Evolutionary conservation across 2,329 filamentous ascomycete genomes (phyloP).

Genomic region (Chrysoporthe austroafricana): DNA sequence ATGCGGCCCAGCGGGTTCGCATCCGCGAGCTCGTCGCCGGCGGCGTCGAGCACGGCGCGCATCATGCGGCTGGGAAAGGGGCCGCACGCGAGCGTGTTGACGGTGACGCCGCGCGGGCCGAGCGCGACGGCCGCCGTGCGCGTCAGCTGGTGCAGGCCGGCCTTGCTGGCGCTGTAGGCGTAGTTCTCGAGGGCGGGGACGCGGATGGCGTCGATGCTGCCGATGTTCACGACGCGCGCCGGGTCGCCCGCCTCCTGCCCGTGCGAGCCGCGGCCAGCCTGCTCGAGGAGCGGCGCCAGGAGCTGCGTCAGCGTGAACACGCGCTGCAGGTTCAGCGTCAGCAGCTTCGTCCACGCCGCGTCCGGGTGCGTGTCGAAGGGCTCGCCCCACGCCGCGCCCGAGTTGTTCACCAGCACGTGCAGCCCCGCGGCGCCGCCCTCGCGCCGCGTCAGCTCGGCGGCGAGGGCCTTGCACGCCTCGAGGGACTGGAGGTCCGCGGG

Average conservation of each 20-base stretch:
- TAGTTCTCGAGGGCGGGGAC: conserved; percentile 63
- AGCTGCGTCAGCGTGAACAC: conserved; percentile 70
- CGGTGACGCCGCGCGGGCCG: conserved; percentile 63
- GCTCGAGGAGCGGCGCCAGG: conserved; percentile 61
- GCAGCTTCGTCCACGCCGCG: conserved; percentile 59
- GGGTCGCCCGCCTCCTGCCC: conserved; percentile 45
- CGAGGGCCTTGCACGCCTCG: conserved; percentile 57
- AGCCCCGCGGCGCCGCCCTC: conserved; percentile 49
- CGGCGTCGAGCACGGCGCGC: conserved; percentile 60
- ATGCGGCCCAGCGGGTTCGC: conserved; percentile 69
- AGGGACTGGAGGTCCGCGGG: conserved; percentile 68
- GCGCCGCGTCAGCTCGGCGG: conserved; percentile 51
- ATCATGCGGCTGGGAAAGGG: conserved; percentile 74
- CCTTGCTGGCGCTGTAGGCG: conserved; percentile 65
- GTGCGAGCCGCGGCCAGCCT: conserved; percentile 36
- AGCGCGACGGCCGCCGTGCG: conserved; percentile 63
- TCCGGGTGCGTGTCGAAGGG: conserved; percentile 63
- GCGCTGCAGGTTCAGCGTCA: conserved; percentile 69
- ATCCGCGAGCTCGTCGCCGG: conserved; percentile 56
- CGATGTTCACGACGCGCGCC: conserved; percentile 66
- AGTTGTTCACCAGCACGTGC: conserved; percentile 69
- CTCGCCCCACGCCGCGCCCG: conserved; percentile 67
- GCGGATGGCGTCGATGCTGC: conserved; percentile 64
- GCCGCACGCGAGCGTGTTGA: conserved; percentile 72
- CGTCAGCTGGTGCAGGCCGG: conserved; percentile 66